phyloP scores from a whole-genome alignment of 2,329 filamentous ascomycete genomes.

The Monosporascus sp. region DNA sequence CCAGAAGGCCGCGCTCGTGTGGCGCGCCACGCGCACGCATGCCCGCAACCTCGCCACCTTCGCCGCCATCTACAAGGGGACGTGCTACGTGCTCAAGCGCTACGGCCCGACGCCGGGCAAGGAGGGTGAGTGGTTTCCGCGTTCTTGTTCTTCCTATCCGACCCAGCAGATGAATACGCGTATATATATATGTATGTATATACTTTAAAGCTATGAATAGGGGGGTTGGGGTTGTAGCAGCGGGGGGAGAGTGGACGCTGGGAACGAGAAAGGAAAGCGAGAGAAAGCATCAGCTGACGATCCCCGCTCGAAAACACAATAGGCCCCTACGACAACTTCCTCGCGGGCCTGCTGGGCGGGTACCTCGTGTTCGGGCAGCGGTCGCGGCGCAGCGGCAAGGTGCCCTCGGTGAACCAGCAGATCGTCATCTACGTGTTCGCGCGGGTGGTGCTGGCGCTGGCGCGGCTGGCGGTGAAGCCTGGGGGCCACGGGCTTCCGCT shows the following conservation, averaged over 20 bases:
- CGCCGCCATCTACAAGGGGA: slow-evolving; percentile 81
- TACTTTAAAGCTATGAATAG: not conserved
- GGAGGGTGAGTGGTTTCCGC: slow-evolving; percentile 37
- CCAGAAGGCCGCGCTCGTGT: slow-evolving; percentile 71
- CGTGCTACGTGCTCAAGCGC: slow-evolving; percentile 69
- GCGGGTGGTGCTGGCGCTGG: slow-evolving; percentile 77
- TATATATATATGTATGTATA: not conserved
- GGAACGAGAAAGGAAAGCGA: not conserved
- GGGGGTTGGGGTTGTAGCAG: too few relatives aligned
- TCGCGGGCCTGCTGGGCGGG: slow-evolving; percentile 82
- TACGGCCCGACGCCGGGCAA: slow-evolving; percentile 54
- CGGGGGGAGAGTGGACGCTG: not conserved
- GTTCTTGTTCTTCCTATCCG: not conserved
- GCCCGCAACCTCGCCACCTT: slow-evolving; percentile 89
- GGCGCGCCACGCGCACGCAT: slow-evolving; percentile 84
- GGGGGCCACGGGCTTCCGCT: slow-evolving; percentile 41
- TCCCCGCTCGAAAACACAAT: slow-evolving; percentile 24
- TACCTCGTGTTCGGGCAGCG: slow-evolving; percentile 83
- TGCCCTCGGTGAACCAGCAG: slow-evolving; percentile 85
- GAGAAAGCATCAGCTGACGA: slow-evolving; percentile 4
- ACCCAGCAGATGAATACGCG: slow-evolving; percentile 22
- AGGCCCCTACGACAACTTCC: slow-evolving; percentile 75
- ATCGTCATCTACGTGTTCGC: slow-evolving; percentile 98
- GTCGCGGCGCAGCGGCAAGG: slow-evolving; percentile 57
- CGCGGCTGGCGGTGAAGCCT: slow-evolving; percentile 73